Evolutionary conservation across 129 eudicot species (phyloP), one percentile per base, ranked within the genome.

Genomic region (Glebionis coronaria): DNA sequence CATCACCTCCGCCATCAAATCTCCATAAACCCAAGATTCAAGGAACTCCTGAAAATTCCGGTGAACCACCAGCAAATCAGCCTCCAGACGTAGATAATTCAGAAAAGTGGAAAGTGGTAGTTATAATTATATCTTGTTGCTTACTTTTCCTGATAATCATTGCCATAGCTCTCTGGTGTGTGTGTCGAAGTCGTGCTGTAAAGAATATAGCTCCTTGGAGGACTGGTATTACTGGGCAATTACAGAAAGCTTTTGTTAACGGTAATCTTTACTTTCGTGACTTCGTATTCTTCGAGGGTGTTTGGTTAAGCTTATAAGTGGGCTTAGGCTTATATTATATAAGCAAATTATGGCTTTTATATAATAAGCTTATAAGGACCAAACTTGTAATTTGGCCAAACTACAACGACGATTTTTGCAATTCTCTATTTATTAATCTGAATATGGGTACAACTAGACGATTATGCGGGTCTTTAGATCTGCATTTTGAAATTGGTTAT

Each of bases 221-320:
- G 83, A 81, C 83, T 40, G 97, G 95, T 71, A 64, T 91, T 58
- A 91, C 95, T 70, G 95, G 95, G 35, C 97, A 91, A 72, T 76
- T 94, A 78, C 99, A 83, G 73, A 94, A 89, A 77, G 99, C 99
- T 58, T 85, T 94, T 73, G 65, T 90, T 21, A 89, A 89, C 5
- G 98, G 98, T 86, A 73, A 69, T 20, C 10, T 35, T 35, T 64
- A 14, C 16, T 54, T 2, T 27, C 47, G 6, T 56, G 6, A 6
- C 3, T 23, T 56, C n/a, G 14, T 14, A 9, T 29, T 29, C 5
- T 59, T 12, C 31, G 3, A n/a, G n/a, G n/a, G n/a, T n/a, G n/a
- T n/a, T n/a, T n/a, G n/a, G n/a, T n/a, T n/a, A n/a, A n/a, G n/a
- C n/a, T n/a, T n/a, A n/a, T n/a, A n/a, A n/a, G n/a, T n/a, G n/a